Conservation (phyloP, 2,329 filamentous ascomycete species). For the Fusarium pseudograminearum region DNA sequence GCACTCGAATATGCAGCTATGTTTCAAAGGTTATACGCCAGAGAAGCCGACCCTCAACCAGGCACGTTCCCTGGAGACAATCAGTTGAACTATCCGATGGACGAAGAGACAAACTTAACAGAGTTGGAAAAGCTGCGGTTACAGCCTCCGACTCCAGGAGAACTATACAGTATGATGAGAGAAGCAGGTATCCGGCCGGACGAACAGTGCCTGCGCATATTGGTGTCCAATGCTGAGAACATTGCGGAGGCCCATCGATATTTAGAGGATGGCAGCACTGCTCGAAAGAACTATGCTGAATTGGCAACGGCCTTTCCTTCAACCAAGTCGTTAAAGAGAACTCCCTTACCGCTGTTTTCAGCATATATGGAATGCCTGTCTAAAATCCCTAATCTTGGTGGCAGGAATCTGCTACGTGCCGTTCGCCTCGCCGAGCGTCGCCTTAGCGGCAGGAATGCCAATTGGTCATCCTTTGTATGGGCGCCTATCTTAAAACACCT, state of each 20-base stretch:
- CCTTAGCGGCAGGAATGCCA: slow-evolving; percentile 39
- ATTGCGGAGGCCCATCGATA: slow-evolving; percentile 62
- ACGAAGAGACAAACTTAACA: slow-evolving; percentile 63
- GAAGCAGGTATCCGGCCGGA: slow-evolving; percentile 61
- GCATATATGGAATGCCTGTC: slow-evolving; percentile 60
- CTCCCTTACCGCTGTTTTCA: slow-evolving; percentile 56
- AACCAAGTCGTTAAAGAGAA: slow-evolving; percentile 37
- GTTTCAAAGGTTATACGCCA: slow-evolving; percentile 66
- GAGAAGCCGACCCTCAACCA: slow-evolving; percentile 45
- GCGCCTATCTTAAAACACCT: slow-evolving; percentile 52
- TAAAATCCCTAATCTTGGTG: slow-evolving; percentile 37
- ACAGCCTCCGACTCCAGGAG: slow-evolving; percentile 67
- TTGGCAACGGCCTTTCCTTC: slow-evolving; percentile 45
- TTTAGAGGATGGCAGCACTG: slow-evolving; percentile 58
- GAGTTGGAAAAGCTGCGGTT: slow-evolving; percentile 74
- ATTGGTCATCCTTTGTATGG: slow-evolving; percentile 51
- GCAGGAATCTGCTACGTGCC: slow-evolving; percentile 49
- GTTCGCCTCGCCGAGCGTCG: slow-evolving; percentile 49
- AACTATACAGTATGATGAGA: slow-evolving; percentile 71
- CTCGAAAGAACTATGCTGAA: slow-evolving; percentile 20
- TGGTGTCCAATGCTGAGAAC: slow-evolving; percentile 66
- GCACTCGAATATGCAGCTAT: slow-evolving; percentile 67
- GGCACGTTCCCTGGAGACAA: slow-evolving; percentile 69
- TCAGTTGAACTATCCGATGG: slow-evolving; percentile 59
- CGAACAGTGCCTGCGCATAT: slow-evolving; percentile 63